Evolutionary conservation across 768 basidiomycete species (phyloP).

Genomic region (Suillus placidus): DNA sequence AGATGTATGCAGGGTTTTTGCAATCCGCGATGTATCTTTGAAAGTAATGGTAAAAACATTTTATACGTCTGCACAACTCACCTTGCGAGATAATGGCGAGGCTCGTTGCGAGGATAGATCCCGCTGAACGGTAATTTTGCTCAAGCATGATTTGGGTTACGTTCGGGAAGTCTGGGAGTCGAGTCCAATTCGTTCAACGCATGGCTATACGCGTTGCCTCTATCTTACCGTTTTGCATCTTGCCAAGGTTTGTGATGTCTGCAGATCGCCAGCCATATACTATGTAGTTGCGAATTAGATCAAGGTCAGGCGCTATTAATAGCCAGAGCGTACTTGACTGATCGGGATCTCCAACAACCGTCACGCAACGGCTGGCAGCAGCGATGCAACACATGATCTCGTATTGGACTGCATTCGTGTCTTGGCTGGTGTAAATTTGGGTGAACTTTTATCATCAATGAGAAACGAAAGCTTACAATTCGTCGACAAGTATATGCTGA

Average conservation of each 20-base stretch:
- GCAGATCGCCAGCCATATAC: constrained; percentile 89
- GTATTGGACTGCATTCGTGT: constrained; percentile 84
- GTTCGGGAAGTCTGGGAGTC: constrained; percentile 57
- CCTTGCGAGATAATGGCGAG: constrained; percentile 85
- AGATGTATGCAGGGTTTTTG: constrained; percentile 70
- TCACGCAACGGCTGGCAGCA: constrained; percentile 53
- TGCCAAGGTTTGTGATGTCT: constrained; percentile 71
- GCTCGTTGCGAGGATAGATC: constrained; percentile 69
- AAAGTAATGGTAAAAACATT: not conserved
- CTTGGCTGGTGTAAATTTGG: constrained; percentile 49
- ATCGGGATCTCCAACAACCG: constrained; percentile 89
- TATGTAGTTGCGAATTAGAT: constrained; percentile 24
- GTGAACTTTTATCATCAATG: not conserved
- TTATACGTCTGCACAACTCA: constrained; percentile 26
- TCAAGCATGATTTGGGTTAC: constrained; percentile 76
- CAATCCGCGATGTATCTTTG: constrained; percentile 73
- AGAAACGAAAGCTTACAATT: constrained; percentile 3
- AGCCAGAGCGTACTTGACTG: constrained; percentile 64
- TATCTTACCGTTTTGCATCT: constrained; percentile 63
- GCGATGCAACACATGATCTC: constrained; percentile 75
- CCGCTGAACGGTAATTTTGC: constrained; percentile 86
- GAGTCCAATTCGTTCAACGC: not conserved
- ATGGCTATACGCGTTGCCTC: not conserved
- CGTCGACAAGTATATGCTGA: constrained; percentile 70
- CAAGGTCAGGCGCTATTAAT: not conserved